Base-by-base conservation (phyloP, 2,329 filamentous ascomycete genomes). In the Rhinocladiella mackenziei region DNA sequence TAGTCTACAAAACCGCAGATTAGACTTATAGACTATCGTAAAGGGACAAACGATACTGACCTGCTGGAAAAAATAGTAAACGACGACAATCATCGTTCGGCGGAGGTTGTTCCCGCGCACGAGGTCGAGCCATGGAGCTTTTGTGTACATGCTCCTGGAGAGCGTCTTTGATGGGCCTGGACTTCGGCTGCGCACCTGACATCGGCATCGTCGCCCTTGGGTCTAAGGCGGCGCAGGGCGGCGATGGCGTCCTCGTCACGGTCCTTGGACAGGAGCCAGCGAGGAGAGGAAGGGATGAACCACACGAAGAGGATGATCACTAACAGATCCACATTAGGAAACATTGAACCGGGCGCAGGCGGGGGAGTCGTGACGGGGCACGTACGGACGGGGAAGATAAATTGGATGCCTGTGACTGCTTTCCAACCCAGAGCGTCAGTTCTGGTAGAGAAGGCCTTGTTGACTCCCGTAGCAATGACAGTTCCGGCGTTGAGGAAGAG, bases 261-360 rank as follows among this genome's bases (percentile, higher is more conserved):
- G 26, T 74, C 75, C 57, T 75, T 74, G 39, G 77, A 58, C 15
- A 79, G 70, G 4, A 80, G 65, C 75, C 75, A 80, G 41, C 77
- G 68, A 7, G 77, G 76, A 0, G 73, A 76, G 55, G 79, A 76
- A 3, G 45, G 45, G 8, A 48, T 5, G 20, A 41, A 39, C 2
- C 37, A 30, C 14, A 38, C 32, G 13, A 70, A 65, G 14, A 46
- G 56, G 28, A 74, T 62, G 17, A 78, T 76, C 22, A 77, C n/a
- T n/a, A n/a, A n/a, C n/a, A n/a, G n/a, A n/a, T n/a, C n/a, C n/a
- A n/a, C n/a, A n/a, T n/a, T n/a, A n/a, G n/a, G n/a, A n/a, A n/a
- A n/a, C n/a, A n/a, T n/a, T n/a, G n/a, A n/a, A n/a, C n/a, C n/a
- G n/a, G n/a, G n/a, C n/a, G n/a, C n/a, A n/a, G n/a, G n/a, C n/a